Evolutionary conservation across 129 eudicot genomes (phyloP), one percentile per base, ranked within the genome.

Genomic region (Flaveria linearis): DNA sequence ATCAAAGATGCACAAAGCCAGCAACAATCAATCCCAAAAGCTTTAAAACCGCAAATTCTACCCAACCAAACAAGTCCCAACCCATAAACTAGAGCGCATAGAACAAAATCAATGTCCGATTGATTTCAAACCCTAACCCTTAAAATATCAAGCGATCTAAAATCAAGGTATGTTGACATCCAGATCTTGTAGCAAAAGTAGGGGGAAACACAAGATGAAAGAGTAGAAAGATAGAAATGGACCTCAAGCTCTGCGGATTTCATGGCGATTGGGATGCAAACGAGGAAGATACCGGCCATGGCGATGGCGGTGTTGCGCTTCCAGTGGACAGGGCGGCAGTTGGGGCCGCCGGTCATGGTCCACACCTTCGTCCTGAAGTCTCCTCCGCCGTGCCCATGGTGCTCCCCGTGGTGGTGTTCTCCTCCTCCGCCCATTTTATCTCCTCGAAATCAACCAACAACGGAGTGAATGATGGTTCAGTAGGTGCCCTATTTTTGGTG

Each of bases 221-320:
- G n/a, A 22, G 73, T 36, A 12, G 6, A 20, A 5, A 39, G 56
- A 43, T 30, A 78, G 3, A 12, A 36, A 36, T 36, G 41, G 53
- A 94, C 98, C 98, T 94, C 98, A 71, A 94, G 98, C 66, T 91
- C 78, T 15, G 91, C 98, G 1, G 98, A 94, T 84, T 86, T 87
- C 90, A 91, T 86, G 74, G 97, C 97, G 86, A 94, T 86, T 74
- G 98, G 98, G 72, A 94, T 91, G 53, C 98, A 94, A 70, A 91
- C 78, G 68, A 94, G 91, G 76, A 94, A 78, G 80, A 91, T 82
- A 45, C 98, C 98, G 62, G 71, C 71, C 88, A 94, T 86, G 46
- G 98, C 98, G 71, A 94, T 43, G 43, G 98, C 98, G 25, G 98
- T 94, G 88, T 94, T 94, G 82, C 98, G 97, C 79, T 84, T 87